These are phyloP conservation scores for Daldinia sp. DNA, from an alignment of 2,329 filamentous ascomycete genomes.

Conservation along the genomic window DNA sequence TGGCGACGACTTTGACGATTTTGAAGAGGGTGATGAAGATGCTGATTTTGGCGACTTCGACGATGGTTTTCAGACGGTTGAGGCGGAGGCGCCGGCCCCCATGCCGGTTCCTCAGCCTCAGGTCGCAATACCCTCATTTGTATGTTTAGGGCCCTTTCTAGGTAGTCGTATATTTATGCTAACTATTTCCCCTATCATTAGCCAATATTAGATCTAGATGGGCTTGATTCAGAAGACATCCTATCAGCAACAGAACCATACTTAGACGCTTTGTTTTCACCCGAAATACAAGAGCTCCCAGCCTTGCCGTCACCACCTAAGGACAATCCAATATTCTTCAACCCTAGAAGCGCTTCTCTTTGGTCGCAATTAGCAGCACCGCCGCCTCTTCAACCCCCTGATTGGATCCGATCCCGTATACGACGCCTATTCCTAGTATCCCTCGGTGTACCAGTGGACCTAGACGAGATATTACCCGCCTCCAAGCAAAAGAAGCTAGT, in stretches of 20 bases:
- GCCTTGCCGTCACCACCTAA: constrained; percentile 60
- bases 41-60: constrained; percentile 75
- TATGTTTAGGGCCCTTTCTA: constrained; percentile 53
- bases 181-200: constrained; percentile 47
- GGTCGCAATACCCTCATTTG: constrained; percentile 51
- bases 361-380: constrained; percentile 97
- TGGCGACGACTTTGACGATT: constrained; percentile 69
- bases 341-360: constrained; percentile 84
- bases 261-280: constrained; percentile 71
- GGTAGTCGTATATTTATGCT: constrained; percentile 46
- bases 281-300: constrained; percentile 61
- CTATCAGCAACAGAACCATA: constrained; percentile 69
- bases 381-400: constrained; percentile 91
- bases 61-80: constrained; percentile 71
- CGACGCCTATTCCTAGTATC: constrained; percentile 94
- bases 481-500: constrained; percentile 98
- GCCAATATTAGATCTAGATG: constrained; percentile 74
- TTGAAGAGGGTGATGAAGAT: constrained; percentile 65
- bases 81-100: constrained; percentile 46
- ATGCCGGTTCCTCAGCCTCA: constrained; percentile 48
- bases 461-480: constrained; percentile 95
- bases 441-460: constrained; percentile 91
- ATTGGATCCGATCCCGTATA: constrained; percentile 97
- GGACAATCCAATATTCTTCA: constrained; percentile 76
- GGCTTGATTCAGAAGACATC: constrained; percentile 68